Evolutionary conservation across 2,329 filamentous ascomycete species (phyloP).

Genomic region (Uncinocarpus reesii): DNA sequence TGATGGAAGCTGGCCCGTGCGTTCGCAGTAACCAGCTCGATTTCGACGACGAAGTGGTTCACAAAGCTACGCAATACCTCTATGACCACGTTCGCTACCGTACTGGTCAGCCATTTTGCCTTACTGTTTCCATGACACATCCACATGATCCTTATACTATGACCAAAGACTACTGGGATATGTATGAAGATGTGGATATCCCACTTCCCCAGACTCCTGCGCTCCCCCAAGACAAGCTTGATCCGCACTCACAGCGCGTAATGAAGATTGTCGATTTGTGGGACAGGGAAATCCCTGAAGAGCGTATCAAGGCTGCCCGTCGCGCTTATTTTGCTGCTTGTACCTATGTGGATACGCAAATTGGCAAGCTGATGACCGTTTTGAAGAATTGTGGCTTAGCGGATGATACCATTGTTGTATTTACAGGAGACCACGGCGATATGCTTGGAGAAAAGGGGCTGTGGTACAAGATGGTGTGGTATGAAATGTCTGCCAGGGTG

Average conservation of each 20-base stretch:
- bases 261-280: constrained; percentile 79
- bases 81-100: constrained; percentile 84
- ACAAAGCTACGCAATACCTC: constrained; percentile 76
- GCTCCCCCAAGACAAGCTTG: constrained; percentile 70
- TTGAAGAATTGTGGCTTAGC: constrained; percentile 69
- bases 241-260: constrained; percentile 76
- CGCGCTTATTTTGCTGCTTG: constrained; percentile 88
- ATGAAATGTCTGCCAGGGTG: constrained; percentile 80
- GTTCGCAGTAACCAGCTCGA: constrained; percentile 90
- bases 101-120: constrained; percentile 64
- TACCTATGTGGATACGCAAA: constrained; percentile 87
- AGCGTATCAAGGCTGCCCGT: constrained; percentile 74
- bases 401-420: constrained; percentile 81
- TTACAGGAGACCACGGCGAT: constrained; percentile 88
- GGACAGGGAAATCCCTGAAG: constrained; percentile 71
- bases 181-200: constrained; percentile 83
- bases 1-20: constrained; percentile 78
- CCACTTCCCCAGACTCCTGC: constrained; percentile 61
- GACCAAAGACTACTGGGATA: constrained; percentile 83
- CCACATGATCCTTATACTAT: constrained; percentile 94
- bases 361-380: constrained; percentile 68
- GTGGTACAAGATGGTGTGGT: constrained; percentile 98
- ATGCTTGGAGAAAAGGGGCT: constrained; percentile 88
- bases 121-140: constrained; percentile 89
- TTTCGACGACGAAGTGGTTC: constrained; percentile 94